phyloP scores from a whole-genome alignment of 2,329 filamentous ascomycete genomes.

The Didymosphaeria variabile region DNA sequence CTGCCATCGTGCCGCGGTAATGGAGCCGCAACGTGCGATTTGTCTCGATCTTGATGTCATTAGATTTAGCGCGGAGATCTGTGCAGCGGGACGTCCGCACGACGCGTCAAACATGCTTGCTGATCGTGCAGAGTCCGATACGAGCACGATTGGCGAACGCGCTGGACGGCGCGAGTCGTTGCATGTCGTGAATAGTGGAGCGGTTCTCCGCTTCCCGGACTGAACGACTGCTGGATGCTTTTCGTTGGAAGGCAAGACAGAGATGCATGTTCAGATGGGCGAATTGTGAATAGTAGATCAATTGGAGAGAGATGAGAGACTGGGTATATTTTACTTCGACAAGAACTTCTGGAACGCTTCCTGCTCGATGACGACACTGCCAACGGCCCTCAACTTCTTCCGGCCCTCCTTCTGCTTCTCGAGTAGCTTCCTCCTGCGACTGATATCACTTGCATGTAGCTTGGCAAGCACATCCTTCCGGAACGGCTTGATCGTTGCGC shows the following conservation, averaged over 20 bases:
- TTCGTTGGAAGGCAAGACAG: neutral
- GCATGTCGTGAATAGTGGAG: neutral
- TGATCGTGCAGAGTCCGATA: neutral
- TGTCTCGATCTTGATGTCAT: constrained; percentile 14
- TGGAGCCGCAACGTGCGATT: constrained; percentile 7
- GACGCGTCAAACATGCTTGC: constrained; percentile 1
- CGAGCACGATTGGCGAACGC: neutral
- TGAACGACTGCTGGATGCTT: neutral
- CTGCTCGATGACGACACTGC: constrained; percentile 96
- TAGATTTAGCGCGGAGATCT: constrained; percentile 11
- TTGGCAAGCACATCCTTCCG: constrained; percentile 94
- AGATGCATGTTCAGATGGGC: neutral
- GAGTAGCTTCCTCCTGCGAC: constrained; percentile 81
- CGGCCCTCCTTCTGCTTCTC: constrained; percentile 97
- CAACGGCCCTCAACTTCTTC: constrained; percentile 81
- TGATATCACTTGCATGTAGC: constrained; percentile 89
- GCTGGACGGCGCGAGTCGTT: neutral
- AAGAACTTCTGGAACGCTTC: constrained; percentile 95
- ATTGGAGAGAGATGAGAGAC: neutral
- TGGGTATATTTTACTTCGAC: constrained; percentile 64
- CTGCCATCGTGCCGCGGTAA: neutral
- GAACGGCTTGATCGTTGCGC: constrained; percentile 96
- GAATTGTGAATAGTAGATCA: neutral
- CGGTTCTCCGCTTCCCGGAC: constrained; percentile 7
- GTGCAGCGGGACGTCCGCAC: neutral